A percentile compares a stretch with the other conserved stretches of the same genome.
Evolutionary conservation across 139 green algal genomes (phyloP).

Genomic region (Monoraphidium neglectum): DNA sequence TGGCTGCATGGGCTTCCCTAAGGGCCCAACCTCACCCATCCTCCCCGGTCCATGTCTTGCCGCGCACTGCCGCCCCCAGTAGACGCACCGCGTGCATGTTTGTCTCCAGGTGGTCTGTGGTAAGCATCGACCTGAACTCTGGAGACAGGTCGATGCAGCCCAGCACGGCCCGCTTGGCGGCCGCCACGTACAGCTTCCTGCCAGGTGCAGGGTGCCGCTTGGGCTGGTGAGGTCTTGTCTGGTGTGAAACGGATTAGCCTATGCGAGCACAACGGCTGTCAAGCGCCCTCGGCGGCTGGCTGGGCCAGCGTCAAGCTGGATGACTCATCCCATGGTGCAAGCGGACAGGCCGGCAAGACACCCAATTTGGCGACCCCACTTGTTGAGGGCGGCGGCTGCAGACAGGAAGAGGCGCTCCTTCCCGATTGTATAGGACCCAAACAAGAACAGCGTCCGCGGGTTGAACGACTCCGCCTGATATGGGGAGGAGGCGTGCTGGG

Average conservation of each 20-base stretch:
- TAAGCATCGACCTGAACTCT: conserved; percentile 68
- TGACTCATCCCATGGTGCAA: too few species aligned
- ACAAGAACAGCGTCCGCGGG: conserved; percentile 85
- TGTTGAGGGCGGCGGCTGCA: too few species aligned
- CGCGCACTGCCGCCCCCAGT: background rate
- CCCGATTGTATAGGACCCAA: conserved; percentile 78
- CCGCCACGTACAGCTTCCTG: conserved; percentile 25
- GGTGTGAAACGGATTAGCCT: too few species aligned
- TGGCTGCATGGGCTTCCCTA: background rate
- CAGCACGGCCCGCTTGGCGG: conserved; percentile 64
- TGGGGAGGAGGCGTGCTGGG: background rate
- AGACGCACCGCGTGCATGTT: conserved; percentile 83
- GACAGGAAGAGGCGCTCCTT: conserved; percentile 65
- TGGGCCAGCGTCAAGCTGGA: too few species aligned
- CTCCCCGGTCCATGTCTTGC: background rate
- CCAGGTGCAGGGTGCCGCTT: too few species aligned
- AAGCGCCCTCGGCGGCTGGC: too few species aligned
- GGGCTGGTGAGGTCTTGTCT: too few species aligned
- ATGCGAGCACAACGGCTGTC: too few species aligned
- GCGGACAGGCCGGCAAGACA: too few species aligned
- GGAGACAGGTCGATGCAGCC: conserved; percentile 62
- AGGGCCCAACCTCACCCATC: background rate
- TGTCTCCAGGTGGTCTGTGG: conserved; percentile 75
- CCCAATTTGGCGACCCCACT: too few species aligned
- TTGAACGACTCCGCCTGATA: conserved; percentile 80